phyloP scores from a whole-genome alignment of 1,284 basidiomycete genomes.

The Apiotrichum domesticum region DNA sequence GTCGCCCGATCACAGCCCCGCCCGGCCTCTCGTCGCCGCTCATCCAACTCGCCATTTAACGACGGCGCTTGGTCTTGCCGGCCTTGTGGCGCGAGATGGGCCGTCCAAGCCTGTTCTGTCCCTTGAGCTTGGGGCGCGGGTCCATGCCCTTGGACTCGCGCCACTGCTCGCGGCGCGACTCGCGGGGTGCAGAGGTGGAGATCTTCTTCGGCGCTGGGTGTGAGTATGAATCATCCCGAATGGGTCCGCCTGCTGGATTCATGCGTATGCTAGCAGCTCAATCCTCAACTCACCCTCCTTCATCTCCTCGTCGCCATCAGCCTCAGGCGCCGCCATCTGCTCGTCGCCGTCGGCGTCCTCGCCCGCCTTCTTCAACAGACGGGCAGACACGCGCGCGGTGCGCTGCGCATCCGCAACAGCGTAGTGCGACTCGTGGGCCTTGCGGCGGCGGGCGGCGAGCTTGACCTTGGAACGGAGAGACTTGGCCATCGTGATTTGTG shows the following conservation, averaged over 20 bases:
- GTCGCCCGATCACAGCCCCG: too few relatives aligned
- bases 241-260: too few relatives aligned
- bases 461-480: slow-evolving; percentile 85
- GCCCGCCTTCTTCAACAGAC: slow-evolving; percentile 60
- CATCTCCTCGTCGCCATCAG: slow-evolving; percentile 11
- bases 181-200: slow-evolving; percentile 44
- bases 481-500: slow-evolving; percentile 67
- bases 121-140: slow-evolving; percentile 32
- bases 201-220: slow-evolving; percentile 33
- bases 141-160: slow-evolving; percentile 43
- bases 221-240: neutral
- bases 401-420: slow-evolving; percentile 79
- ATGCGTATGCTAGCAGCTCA: too few relatives aligned
- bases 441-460: slow-evolving; percentile 73
- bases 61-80: slow-evolving; percentile 31
- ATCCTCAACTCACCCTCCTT: slow-evolving; percentile 12
- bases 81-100: slow-evolving; percentile 32
- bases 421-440: slow-evolving; percentile 75
- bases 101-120: slow-evolving; percentile 32
- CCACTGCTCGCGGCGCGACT: slow-evolving; percentile 45
- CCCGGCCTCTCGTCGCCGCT: neutral
- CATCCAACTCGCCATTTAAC: slow-evolving; percentile 1
- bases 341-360: slow-evolving; percentile 52
- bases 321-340: slow-evolving; percentile 21
- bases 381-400: slow-evolving; percentile 65